Evolutionary conservation across 805 yeast species (phyloP), one percentile per base, ranked within the genome.

Genomic region (Schizosaccharomyces cryophilus): DNA sequence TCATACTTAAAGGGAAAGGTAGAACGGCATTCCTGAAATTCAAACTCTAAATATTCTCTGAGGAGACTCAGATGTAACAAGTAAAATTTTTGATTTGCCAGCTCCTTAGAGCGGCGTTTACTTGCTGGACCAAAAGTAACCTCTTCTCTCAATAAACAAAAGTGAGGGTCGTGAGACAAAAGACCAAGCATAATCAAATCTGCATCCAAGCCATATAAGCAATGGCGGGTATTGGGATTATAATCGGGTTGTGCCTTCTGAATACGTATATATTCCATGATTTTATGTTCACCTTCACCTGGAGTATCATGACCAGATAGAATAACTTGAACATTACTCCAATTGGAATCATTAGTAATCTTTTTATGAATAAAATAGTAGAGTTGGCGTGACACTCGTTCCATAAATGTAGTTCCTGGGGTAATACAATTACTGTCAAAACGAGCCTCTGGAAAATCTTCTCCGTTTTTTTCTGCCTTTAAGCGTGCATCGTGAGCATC

Each of bases 221-320:
- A 90, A 69, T 90, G 97, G 70, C 95, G 82, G 19, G 84, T 77
- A 70, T 90, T 86, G 59, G 88, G 81, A 68, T 87, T 77, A 68
- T 85, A 86, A 60, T 75, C 81, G 0, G 80, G 77, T 67, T 82
- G 83, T n/a, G 89, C 79, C 70, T 85, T 84, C 72, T 82, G 77
- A 54, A 80, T 74, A 73, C 96, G 81, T 65, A 90, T 87, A 67
- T 80, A 87, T 67, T 87, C 87, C 96, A 89, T 90, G 66, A 90
- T 88, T 69, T 90, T 90, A 73, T 90, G 97, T 73, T 90, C 97
- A 73, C 97, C 97, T 75, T 90, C 97, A 66, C 97, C 97, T 2
- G 97, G 97, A 21, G 87, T 96, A 71, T 89, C 95, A 67, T 87
- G 96, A 45, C 96, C 97, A 61, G 93, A 84, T 63, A 90, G 77